Percentiles rank a stretch among this genome's conserved stretches.
phyloP scores from a whole-genome alignment of 106 monocot genomes.

The Allium sativum region DNA sequence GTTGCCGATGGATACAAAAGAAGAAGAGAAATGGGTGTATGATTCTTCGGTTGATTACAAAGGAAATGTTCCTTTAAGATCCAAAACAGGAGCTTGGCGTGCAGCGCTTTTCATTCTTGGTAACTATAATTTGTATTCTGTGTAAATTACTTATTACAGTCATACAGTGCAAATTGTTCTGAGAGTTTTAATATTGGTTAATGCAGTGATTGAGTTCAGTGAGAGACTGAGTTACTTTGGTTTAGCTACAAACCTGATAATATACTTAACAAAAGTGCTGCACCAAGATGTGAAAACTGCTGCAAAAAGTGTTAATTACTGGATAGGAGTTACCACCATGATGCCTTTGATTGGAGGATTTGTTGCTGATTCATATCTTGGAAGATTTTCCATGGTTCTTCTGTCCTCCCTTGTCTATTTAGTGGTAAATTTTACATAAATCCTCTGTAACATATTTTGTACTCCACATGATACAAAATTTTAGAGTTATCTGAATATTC shows the following conservation, averaged over 20 bases:
- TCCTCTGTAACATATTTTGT: too few species aligned
- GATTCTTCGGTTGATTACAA: slow-evolving; percentile 64
- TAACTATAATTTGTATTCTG: slow-evolving; percentile 2
- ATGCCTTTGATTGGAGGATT: slow-evolving; percentile 58
- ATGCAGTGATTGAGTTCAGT: slow-evolving; percentile 52
- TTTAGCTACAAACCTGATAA: slow-evolving; percentile 45
- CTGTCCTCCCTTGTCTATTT: slow-evolving; percentile 35
- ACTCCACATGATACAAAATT: too few species aligned
- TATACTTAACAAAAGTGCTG: slow-evolving; percentile 52
- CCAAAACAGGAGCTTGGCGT: slow-evolving; percentile 66
- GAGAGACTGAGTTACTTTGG: slow-evolving; percentile 63
- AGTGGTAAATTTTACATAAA: slow-evolving; percentile 7
- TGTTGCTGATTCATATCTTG: slow-evolving; percentile 55
- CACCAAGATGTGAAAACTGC: slow-evolving; percentile 45
- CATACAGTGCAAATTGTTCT: too few species aligned
- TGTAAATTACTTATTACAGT: too few species aligned
- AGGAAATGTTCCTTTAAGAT: slow-evolving; percentile 47
- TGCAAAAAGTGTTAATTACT: slow-evolving; percentile 64
- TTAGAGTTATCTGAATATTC: too few species aligned
- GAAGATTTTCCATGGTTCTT: slow-evolving; percentile 46
- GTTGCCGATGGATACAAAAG: slow-evolving; percentile 1
- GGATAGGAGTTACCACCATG: slow-evolving; percentile 51
- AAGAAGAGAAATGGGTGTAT: slow-evolving; percentile 38
- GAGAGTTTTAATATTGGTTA: neutral
- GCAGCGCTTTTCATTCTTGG: slow-evolving; percentile 59